Percentiles rank a stretch among this genome's conserved stretches.
Conservation (phyloP, 1,139 yeast species). For the Pichia sp. region DNA sequence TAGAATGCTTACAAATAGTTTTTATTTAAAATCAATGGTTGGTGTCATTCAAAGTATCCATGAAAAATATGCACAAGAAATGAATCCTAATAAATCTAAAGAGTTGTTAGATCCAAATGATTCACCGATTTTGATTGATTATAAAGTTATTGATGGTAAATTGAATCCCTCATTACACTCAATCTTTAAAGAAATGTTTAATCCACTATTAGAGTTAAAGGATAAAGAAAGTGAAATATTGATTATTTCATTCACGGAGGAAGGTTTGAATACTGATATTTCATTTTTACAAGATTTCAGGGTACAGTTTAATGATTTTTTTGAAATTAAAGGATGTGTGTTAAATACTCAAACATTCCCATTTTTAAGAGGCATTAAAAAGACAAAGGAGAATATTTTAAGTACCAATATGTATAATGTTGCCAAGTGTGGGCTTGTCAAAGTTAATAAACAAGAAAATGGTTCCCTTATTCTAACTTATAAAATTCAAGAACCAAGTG, state of each 20-base stretch:
- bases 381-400: conserved; percentile 1
- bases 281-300: conserved; percentile 9
- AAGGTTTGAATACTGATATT: conserved; percentile 4
- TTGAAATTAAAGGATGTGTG: conserved; percentile 16
- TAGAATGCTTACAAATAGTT: not conserved
- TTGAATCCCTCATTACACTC: conserved; percentile 1
- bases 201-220: not conserved
- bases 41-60: conserved; percentile 4
- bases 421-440: conserved; percentile 22
- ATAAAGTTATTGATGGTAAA: conserved; percentile 8
- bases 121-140: conserved; percentile 13
- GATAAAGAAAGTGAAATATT: conserved; percentile 1
- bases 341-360: conserved; percentile 23
- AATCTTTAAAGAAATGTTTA: not conserved
- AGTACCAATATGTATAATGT: conserved; percentile 18
- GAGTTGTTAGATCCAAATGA: conserved; percentile 12
- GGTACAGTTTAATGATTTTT: not conserved
- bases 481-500: not conserved
- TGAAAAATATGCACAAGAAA: not conserved
- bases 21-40: conserved; percentile 4
- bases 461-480: conserved; percentile 16
- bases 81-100: not conserved
- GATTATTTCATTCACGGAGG: conserved; percentile 10
- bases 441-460: conserved; percentile 17
- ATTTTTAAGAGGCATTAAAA: conserved; percentile 13